A percentile compares a stretch with the other conserved stretches of the same genome.
Conservation (phyloP, 352 stramenopile genomes). For the Phytophthora idaei region DNA sequence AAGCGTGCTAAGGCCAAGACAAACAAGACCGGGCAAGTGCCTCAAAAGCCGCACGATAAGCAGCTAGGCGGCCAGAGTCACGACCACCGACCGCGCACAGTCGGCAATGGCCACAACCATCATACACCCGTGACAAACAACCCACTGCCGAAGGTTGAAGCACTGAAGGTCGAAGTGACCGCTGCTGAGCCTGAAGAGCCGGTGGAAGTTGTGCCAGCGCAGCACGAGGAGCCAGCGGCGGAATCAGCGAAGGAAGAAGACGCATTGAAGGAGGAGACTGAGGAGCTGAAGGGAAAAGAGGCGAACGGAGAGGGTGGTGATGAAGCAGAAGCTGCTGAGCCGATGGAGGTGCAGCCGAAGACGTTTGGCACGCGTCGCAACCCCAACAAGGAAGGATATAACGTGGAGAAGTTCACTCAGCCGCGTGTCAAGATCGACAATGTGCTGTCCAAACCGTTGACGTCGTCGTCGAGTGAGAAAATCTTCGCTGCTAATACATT, state of each 20-base stretch:
- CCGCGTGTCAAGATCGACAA: slow-evolving; percentile 62
- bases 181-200: slow-evolving; percentile 5
- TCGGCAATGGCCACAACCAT: slow-evolving; percentile 4
- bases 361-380: slow-evolving; percentile 80
- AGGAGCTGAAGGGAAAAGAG: slow-evolving; percentile 10
- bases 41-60: slow-evolving; percentile 5
- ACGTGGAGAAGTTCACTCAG: slow-evolving; percentile 59
- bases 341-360: slow-evolving; percentile 16
- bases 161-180: slow-evolving; percentile 1
- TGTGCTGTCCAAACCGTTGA: slow-evolving; percentile 74
- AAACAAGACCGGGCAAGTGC: slow-evolving; percentile 36
- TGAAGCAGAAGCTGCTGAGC: slow-evolving; percentile 6
- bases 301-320: slow-evolving; percentile 1
- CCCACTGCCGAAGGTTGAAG: slow-evolving; percentile 8
- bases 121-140: slow-evolving; percentile 5
- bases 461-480: slow-evolving; percentile 78
- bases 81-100: slow-evolving; percentile 1
- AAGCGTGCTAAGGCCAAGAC: slow-evolving; percentile 56
- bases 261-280: slow-evolving; percentile 19
- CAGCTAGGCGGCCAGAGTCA: slow-evolving; percentile 9
- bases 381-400: slow-evolving; percentile 83
- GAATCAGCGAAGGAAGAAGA: slow-evolving; percentile 21
- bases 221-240: slow-evolving; percentile 13
- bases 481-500: slow-evolving; percentile 85
- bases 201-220: slow-evolving; percentile 11